Base-by-base conservation (phyloP, 2,329 filamentous ascomycete species). In the Bipolaris oryzae region DNA sequence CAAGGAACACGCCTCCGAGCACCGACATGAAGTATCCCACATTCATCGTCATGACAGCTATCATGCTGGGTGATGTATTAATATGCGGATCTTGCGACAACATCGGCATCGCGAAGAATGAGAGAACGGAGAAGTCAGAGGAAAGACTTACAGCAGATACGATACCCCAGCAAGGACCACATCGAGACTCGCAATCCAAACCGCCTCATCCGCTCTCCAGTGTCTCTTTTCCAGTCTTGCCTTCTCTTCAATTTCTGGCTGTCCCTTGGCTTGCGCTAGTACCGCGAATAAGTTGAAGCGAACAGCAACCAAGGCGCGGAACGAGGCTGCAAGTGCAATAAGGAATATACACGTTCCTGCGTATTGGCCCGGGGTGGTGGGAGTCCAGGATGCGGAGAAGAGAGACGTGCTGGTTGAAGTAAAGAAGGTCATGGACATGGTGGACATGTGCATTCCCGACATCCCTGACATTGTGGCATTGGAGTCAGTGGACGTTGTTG, bases 291-390 rank as follows among this genome's bases (percentile, higher is more conserved):
- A 61, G 41, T 79, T 69, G 16, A 64, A 70, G 71, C 90, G 90
- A 66, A 85, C 79, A 1, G 92, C 92, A 20, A 93, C 76, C 6
- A 96, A 80, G 13, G 81, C 76, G 44, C 92, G 88, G 71, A 88
- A 87, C 58, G 89, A 70, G 53, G 87, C 79, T 51, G 87, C 87
- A 34, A 97, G 85, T 20, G 88, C 68, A 71, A 96, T 87, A 55
- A 97, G 83, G 78, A 97, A 97, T 74, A 97, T 89, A 79, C 93
- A 96, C 7, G 92, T 95, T 45, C 86, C 93, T 0, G 91, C 91
- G 76, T 96, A 97, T 57, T 83, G 78, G 61, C 88, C 90, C 0
- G 82, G 77, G 10, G 78, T 86, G 15, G 71, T 77, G 3, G 93
- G 93, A 1, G 89, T 89, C 90, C 92, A 97, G 44, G 80, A 73